Evolutionary conservation across 129 eudicot genomes (phyloP).

Genomic region (Gnaphalium uliginosum): DNA sequence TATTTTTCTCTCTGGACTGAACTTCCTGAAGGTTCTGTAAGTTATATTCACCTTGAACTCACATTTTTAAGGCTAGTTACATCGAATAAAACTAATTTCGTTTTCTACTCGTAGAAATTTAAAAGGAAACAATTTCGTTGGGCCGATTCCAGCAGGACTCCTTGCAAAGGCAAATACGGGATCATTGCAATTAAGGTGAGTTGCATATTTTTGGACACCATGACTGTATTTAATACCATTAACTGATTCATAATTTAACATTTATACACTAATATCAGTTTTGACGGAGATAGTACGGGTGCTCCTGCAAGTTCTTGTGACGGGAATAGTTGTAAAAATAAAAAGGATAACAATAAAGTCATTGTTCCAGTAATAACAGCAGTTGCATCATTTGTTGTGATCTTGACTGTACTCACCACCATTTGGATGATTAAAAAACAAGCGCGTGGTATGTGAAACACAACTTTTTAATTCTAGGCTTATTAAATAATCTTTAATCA

Average conservation of each 20-base stretch:
- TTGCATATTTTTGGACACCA: background rate
- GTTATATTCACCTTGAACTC: slow-evolving; percentile 19
- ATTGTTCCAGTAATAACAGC: slow-evolving; percentile 33
- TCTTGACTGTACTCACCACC: slow-evolving; percentile 22
- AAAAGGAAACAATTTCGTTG: slow-evolving; percentile 50
- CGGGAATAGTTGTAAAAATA: slow-evolving; percentile 30
- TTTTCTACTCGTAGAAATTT: slow-evolving; percentile 33
- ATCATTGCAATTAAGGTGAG: slow-evolving; percentile 44
- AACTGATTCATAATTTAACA: background rate
- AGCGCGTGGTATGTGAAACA: slow-evolving; percentile 16
- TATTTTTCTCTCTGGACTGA: slow-evolving; percentile 38
- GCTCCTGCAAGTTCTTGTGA: slow-evolving; percentile 30
- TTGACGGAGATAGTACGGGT: slow-evolving; percentile 20
- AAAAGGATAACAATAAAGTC: slow-evolving; percentile 29
- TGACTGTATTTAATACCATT: slow-evolving; percentile 29
- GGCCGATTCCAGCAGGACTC: slow-evolving; percentile 45
- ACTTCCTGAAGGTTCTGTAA: slow-evolving; percentile 44
- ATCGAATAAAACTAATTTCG: background rate
- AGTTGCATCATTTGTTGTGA: slow-evolving; percentile 24
- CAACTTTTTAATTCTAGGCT: slow-evolving; percentile 13
- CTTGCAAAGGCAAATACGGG: slow-evolving; percentile 44
- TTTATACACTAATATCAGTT: slow-evolving; percentile 10
- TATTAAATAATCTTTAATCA: background rate
- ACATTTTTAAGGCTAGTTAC: background rate
- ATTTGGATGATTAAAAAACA: slow-evolving; percentile 28